Evolutionary conservation across 805 yeast genomes (phyloP).

Genomic region (Wickerhamiella galacta): DNA sequence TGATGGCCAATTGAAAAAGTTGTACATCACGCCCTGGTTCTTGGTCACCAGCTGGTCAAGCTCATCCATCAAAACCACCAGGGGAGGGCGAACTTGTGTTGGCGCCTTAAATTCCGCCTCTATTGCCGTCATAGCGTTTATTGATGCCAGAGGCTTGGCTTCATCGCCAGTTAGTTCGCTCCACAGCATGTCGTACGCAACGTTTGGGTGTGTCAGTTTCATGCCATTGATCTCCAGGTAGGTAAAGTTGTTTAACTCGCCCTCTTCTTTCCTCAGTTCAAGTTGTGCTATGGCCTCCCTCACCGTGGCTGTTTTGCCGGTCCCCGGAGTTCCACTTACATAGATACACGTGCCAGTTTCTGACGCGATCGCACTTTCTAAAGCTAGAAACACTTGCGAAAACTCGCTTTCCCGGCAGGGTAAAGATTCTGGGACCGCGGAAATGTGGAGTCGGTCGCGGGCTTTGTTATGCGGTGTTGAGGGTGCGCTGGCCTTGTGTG

Average conservation of each 20-base stretch:
- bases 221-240: conserved; percentile 84
- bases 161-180: conserved; percentile 34
- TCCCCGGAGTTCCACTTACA: conserved; percentile 95
- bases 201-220: conserved; percentile 60
- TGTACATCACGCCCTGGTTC: conserved; percentile 77
- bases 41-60: conserved; percentile 78
- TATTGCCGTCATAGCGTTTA: conserved; percentile 47
- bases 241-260: conserved; percentile 35
- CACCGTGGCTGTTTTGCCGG: conserved; percentile 90
- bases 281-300: conserved; percentile 69
- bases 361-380: conserved; percentile 55
- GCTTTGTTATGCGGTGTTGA: conserved; percentile 17
- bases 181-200: conserved; percentile 75
- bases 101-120: conserved; percentile 48
- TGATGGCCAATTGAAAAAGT: conserved; percentile 96
- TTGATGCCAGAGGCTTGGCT: conserved; percentile 30
- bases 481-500: conserved; percentile 4
- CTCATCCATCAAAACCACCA: conserved; percentile 77
- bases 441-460: conserved; percentile 20
- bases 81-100: conserved; percentile 26
- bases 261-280: conserved; percentile 25
- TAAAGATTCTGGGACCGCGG: conserved; percentile 31
- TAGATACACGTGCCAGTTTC: conserved; percentile 72
- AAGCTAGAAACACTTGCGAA: conserved; percentile 43
- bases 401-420: conserved; percentile 85